A percentile compares a stretch with the other conserved stretches of the same genome.
phyloP scores from a whole-genome alignment of 352 stramenopile genomes.

The Phytophthora chlamydospora region DNA sequence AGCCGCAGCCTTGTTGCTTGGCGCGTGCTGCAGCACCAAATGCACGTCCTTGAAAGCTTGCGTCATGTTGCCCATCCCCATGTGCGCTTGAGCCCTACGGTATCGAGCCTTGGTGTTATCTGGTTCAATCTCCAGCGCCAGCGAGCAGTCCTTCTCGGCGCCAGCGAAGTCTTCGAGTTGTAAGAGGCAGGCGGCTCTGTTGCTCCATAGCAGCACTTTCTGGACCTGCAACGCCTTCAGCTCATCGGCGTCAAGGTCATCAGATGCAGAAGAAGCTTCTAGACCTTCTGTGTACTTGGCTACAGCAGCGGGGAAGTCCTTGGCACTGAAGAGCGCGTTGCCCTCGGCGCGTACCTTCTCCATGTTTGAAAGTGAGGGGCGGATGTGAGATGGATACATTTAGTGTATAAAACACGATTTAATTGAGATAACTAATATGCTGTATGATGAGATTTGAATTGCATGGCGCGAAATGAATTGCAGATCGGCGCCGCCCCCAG shows the following conservation, averaged over 20 bases:
- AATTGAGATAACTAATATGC: slow-evolving; percentile 3
- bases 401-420: slow-evolving; percentile 8
- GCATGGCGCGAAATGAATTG: slow-evolving; percentile 28
- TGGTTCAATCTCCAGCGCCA: slow-evolving; percentile 49
- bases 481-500: slow-evolving; percentile 29
- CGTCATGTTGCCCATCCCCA: slow-evolving; percentile 70
- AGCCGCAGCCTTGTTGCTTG: slow-evolving; percentile 75
- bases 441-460: slow-evolving; percentile 14
- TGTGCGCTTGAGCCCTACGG: slow-evolving; percentile 72
- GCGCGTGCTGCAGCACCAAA: slow-evolving; percentile 71
- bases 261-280: slow-evolving; percentile 11
- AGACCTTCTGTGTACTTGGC: slow-evolving; percentile 76
- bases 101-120: slow-evolving; percentile 84
- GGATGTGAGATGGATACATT: slow-evolving; percentile 37
- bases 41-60: slow-evolving; percentile 76
- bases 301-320: slow-evolving; percentile 63
- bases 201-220: slow-evolving; percentile 74
- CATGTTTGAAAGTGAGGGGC: slow-evolving; percentile 30
- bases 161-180: slow-evolving; percentile 67
- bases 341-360: slow-evolving; percentile 69
- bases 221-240: slow-evolving; percentile 39
- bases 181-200: slow-evolving; percentile 75
- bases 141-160: slow-evolving; percentile 61
- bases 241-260: slow-evolving; percentile 15
- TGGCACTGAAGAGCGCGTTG: slow-evolving; percentile 80